Conservation (phyloP, 371 early-diverging fungal species). For the Rhizomucor miehei region DNA sequence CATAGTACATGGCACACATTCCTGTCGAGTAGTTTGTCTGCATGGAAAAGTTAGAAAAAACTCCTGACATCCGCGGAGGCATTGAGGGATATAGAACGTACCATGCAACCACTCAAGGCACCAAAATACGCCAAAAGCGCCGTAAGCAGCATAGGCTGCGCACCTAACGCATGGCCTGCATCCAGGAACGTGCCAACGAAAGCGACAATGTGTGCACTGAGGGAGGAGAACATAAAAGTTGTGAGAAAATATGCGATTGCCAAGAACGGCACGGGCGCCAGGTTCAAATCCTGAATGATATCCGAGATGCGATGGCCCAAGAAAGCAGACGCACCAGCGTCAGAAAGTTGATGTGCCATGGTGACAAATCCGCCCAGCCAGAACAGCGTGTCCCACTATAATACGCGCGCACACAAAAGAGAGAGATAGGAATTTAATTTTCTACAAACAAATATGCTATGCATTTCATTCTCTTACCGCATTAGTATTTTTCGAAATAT, state of each 20-base stretch:
- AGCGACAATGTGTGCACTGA: conserved; percentile 68
- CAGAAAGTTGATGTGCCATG: conserved; percentile 71
- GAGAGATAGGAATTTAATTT: too few relatives aligned
- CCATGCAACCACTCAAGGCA: conserved; percentile 63
- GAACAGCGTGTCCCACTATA: conserved; percentile 76
- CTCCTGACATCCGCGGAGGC: conserved; percentile 1
- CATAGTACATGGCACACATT: conserved; percentile 58
- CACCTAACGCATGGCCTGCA: conserved; percentile 63
- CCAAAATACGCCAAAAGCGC: conserved; percentile 67
- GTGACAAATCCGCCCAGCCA: conserved; percentile 81
- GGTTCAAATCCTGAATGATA: conserved; percentile 23
- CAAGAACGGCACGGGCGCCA: conserved; percentile 48
- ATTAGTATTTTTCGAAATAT: conserved; percentile 63
- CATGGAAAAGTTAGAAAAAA: conserved; percentile 4
- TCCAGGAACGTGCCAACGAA: conserved; percentile 74
- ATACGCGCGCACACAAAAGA: too few relatives aligned
- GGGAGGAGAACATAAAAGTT: conserved; percentile 71
- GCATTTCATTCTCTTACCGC: conserved; percentile 39
- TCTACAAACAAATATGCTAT: conserved; percentile 4
- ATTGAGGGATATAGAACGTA: too few relatives aligned
- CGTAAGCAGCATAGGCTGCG: conserved; percentile 54
- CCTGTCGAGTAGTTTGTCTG: conserved; percentile 64
- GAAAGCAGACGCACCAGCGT: conserved; percentile 62
- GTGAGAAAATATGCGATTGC: conserved; percentile 64
- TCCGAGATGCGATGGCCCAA: conserved; percentile 57